phyloP scores from a whole-genome alignment of 345 rosid species.

The Euphorbia peplus region DNA sequence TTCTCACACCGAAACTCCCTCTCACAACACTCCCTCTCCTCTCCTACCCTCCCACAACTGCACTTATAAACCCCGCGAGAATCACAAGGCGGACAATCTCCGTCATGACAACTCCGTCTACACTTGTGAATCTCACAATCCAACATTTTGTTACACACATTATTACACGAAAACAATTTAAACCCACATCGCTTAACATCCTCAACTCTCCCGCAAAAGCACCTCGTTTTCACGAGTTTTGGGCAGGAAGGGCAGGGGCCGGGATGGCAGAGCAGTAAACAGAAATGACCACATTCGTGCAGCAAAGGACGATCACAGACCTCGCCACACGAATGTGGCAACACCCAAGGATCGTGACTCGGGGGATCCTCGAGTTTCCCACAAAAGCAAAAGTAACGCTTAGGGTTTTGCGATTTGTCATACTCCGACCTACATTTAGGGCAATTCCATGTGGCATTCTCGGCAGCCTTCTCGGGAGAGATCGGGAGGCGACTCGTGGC shows the following conservation, averaged over 20 bases:
- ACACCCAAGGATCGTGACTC: constrained; percentile 72
- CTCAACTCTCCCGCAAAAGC: constrained; percentile 59
- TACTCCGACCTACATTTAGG: constrained; percentile 82
- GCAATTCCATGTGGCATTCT: constrained; percentile 68
- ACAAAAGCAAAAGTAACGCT: constrained; percentile 67
- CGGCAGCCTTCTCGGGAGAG: constrained; percentile 42
- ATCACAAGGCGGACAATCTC: constrained; percentile 66
- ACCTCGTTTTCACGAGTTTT: constrained; percentile 49
- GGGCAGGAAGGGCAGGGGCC: constrained; percentile 95
- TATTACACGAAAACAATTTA: constrained; percentile 61
- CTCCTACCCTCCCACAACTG: constrained; percentile 50
- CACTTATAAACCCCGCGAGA: constrained; percentile 54
- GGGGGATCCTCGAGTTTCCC: constrained; percentile 69
- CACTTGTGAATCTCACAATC: constrained; percentile 66
- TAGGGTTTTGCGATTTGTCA: constrained; percentile 54
- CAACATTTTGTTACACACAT: constrained; percentile 38
- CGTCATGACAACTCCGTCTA: constrained; percentile 60
- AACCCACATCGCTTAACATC: constrained; percentile 75
- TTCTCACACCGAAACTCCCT: constrained; percentile 69
- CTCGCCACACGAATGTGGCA: constrained; percentile 93
- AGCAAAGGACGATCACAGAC: constrained; percentile 62
- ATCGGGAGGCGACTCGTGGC: constrained; percentile 59
- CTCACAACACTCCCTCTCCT: constrained; percentile 72
- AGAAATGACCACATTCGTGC: constrained; percentile 67
- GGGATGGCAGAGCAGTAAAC: constrained; percentile 80